Evolutionary conservation across 2,329 filamentous ascomycete genomes (phyloP).

Genomic region (Aotearoamyces nothofagi): DNA sequence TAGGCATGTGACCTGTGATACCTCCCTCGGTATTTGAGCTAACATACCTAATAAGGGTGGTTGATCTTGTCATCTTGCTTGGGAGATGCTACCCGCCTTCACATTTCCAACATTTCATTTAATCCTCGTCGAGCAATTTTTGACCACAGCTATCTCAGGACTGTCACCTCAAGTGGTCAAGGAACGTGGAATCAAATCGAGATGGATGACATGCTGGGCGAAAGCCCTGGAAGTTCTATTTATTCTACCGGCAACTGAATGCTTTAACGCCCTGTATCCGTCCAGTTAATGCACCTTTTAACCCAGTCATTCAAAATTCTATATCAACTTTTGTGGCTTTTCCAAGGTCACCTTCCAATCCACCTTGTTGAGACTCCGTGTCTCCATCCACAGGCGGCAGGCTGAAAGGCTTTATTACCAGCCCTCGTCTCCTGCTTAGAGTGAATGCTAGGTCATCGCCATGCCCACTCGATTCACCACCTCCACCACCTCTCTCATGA

Average conservation of each 20-base stretch:
- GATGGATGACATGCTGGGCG: slow-evolving; percentile 19
- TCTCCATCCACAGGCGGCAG: slow-evolving; percentile 77
- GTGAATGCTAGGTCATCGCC: slow-evolving; percentile 86
- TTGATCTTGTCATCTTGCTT: slow-evolving; percentile 20
- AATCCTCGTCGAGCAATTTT: slow-evolving; percentile 16
- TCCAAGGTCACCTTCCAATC: slow-evolving; percentile 13
- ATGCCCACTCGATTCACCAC: slow-evolving; percentile 46
- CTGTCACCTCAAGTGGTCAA: slow-evolving; percentile 17
- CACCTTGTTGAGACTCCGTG: slow-evolving; percentile 20
- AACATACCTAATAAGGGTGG: slow-evolving; percentile 13
- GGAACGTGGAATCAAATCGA: slow-evolving; percentile 21
- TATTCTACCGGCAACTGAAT: no score
- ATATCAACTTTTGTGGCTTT: slow-evolving; percentile 18
- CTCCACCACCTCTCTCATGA: slow-evolving; percentile 78
- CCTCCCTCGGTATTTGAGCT: slow-evolving; percentile 1
- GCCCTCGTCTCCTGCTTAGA: slow-evolving; percentile 62
- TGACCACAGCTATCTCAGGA: slow-evolving; percentile 17
- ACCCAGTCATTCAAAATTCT: slow-evolving; percentile 16
- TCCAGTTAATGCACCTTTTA: no score
- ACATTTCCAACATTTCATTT: slow-evolving; percentile 10
- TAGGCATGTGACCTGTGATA: no score
- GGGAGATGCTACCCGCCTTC: slow-evolving; percentile 15
- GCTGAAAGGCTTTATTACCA: slow-evolving; percentile 79
- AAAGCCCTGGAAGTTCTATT: slow-evolving; percentile 14
- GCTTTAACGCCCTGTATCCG: no score